Evolutionary conservation across 164 flowering plant genomes (phyloP).

Genomic region (Tinospora cordifolia): DNA sequence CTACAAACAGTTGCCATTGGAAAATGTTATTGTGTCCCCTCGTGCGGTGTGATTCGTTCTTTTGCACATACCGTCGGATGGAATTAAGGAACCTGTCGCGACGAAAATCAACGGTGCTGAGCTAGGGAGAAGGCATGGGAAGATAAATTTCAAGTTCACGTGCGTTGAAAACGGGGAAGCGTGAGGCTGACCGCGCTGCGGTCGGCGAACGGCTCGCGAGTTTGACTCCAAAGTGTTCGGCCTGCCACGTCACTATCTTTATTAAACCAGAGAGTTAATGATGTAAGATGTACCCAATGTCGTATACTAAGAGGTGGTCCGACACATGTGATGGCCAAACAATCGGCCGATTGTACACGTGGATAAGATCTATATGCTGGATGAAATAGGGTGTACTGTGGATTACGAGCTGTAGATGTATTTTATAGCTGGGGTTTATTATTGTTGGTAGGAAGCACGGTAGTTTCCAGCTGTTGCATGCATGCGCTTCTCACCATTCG

Average conservation of each 20-base stretch:
- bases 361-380: not conserved
- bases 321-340: not conserved
- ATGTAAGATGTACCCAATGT: not conserved
- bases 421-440: not conserved
- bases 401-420: not conserved
- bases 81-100: not conserved
- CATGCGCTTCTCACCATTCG: conserved; percentile 6
- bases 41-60: not conserved
- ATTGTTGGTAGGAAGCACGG: not conserved
- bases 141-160: not conserved
- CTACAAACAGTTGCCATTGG: not conserved
- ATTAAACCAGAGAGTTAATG: not conserved
- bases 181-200: conserved; percentile 39
- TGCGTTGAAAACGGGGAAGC: conserved; percentile 27
- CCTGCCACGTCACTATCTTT: conserved; percentile 12
- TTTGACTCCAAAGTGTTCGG: conserved; percentile 32
- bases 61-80: not conserved
- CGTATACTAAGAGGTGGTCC: too few relatives aligned
- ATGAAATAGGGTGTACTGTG: not conserved
- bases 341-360: not conserved
- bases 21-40: not conserved
- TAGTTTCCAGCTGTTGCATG: not conserved
- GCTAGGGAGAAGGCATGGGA: not conserved
- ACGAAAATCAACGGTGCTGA: not conserved
- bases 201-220: conserved; percentile 45